These are phyloP conservation scores for Leptographium flavum DNA, from an alignment of 2,329 filamentous ascomycete genomes.

Conservation along the genomic window DNA sequence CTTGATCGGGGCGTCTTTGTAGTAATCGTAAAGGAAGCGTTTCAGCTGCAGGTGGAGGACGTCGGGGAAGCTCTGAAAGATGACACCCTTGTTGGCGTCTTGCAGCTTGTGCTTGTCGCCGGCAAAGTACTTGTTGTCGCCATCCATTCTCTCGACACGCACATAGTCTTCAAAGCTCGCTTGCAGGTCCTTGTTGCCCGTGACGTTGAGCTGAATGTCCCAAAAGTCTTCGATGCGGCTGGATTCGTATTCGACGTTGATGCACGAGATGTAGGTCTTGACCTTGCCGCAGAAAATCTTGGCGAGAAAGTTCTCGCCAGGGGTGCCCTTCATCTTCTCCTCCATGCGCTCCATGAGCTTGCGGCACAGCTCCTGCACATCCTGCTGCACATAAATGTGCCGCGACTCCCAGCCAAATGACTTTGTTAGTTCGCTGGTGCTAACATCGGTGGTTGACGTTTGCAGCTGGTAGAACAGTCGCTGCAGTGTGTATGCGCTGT, in stretches of 20 bases:
- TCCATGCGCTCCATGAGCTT: constrained; percentile 97
- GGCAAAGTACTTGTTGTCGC: constrained; percentile 96
- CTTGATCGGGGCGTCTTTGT: constrained; percentile 97
- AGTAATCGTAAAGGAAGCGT: constrained; percentile 94
- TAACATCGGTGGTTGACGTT: constrained; percentile 68
- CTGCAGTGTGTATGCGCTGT: constrained; percentile 89
- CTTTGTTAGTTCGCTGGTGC: constrained; percentile 84
- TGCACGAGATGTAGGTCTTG: constrained; percentile 97
- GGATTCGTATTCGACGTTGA: constrained; percentile 95
- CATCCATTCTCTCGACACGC: constrained; percentile 89
- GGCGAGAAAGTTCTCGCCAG: constrained; percentile 75
- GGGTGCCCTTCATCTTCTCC: constrained; percentile 94
- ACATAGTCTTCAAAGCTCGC: constrained; percentile 96
- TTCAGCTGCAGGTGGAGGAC: constrained; percentile 92
- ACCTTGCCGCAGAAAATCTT: constrained; percentile 94
- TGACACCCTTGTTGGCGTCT: constrained; percentile 94
- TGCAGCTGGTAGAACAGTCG: constrained; percentile 91
- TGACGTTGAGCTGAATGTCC: constrained; percentile 96
- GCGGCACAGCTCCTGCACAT: constrained; percentile 90
- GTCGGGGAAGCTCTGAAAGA: constrained; percentile 89
- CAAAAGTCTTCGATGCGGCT: constrained; percentile 94
- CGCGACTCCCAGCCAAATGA: constrained; percentile 98
- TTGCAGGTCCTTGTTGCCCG: constrained; percentile 80
- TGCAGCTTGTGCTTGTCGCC: constrained; percentile 82
- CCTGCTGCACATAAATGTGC: constrained; percentile 97